Percentiles rank a stretch among this genome's conserved stretches.
Evolutionary conservation across 108 stramenopile species (phyloP).

Genomic region (Cyclotella baltica): DNA sequence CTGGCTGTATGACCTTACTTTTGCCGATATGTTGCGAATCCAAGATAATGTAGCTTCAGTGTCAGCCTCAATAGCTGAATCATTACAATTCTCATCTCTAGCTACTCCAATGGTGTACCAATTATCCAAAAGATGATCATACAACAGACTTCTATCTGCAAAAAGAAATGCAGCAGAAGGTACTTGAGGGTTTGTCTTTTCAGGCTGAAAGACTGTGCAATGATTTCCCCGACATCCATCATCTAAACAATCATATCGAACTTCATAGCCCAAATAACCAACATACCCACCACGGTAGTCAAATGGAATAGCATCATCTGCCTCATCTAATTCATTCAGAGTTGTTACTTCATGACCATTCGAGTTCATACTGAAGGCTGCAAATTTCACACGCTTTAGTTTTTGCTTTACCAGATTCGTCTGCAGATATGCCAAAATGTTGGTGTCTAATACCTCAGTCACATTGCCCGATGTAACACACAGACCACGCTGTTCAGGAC

Average conservation of each 20-base stretch:
- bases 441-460: slow-evolving; percentile 16
- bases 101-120: slow-evolving; percentile 79
- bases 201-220: neutral
- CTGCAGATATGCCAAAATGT: slow-evolving; percentile 48
- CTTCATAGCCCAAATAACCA: slow-evolving; percentile 86
- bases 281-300: slow-evolving; percentile 85
- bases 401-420: slow-evolving; percentile 17
- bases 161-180: slow-evolving; percentile 85
- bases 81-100: slow-evolving; percentile 11
- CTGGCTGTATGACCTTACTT: slow-evolving; percentile 19
- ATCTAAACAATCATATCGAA: slow-evolving; percentile 64
- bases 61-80: neutral
- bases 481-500: slow-evolving; percentile 31
- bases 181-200: slow-evolving; percentile 47
- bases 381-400: slow-evolving; percentile 26
- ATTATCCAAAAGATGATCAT: slow-evolving; percentile 67
- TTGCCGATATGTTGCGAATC: slow-evolving; percentile 53
- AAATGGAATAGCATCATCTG: slow-evolving; percentile 59
- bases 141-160: slow-evolving; percentile 74
- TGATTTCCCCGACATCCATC: slow-evolving; percentile 1
- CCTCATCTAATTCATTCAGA: slow-evolving; percentile 23
- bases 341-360: neutral
- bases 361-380: slow-evolving; percentile 6
- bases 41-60: slow-evolving; percentile 49
- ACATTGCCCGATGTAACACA: slow-evolving; percentile 18